Evolutionary conservation across 768 basidiomycete species (phyloP), one percentile per base, ranked within the genome.

Genomic region (Porphyrellus cyaneotinctus): DNA sequence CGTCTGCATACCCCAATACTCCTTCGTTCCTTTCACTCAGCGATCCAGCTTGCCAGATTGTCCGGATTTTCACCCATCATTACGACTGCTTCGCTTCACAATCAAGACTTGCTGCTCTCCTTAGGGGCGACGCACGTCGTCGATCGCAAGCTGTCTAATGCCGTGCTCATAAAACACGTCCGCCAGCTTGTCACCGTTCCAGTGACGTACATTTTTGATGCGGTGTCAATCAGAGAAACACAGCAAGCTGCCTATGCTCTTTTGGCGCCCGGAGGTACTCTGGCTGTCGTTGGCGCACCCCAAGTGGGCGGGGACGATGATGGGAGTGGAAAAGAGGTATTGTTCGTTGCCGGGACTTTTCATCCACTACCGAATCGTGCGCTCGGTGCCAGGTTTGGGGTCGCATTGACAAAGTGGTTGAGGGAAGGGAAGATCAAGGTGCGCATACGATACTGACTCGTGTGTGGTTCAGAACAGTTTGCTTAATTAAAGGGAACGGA

Each of bases 41-140:
- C 60, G 9, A 69, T 72, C 22, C 71, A 72, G 45, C 60, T 71
- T 8, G 67, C 72, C 12, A 56, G 18, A 13, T 45, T 70, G 23
- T 71, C 67, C 13, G 66, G 65, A 15, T 71, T 72, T 53, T 67
- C 64, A 2, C 68, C 68, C 4, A 69, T 75, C 51, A 66, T 74
- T 43, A 63, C 72, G n/a, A 75, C 74, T 0, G 67, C 74, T 6
- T 74, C 74, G 9, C 51, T 58, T 6, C 59, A 66, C 41, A 66
- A 75, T 49, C 46, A 54, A 11, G 60, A 51, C 1, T 58, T 61
- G 10, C 64, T 75, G n/a, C 58, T 60, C 43, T 64, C 67, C 4
- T 53, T 73, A 1, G 74, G 74, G 15, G 72, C 73, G 15, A 74
- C 72, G 2, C 61, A 70, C 48, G 58, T 74, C 23, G 41, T 75